Base-by-base conservation (phyloP, 208 protist species). In the Trypanosoma vivax region DNA sequence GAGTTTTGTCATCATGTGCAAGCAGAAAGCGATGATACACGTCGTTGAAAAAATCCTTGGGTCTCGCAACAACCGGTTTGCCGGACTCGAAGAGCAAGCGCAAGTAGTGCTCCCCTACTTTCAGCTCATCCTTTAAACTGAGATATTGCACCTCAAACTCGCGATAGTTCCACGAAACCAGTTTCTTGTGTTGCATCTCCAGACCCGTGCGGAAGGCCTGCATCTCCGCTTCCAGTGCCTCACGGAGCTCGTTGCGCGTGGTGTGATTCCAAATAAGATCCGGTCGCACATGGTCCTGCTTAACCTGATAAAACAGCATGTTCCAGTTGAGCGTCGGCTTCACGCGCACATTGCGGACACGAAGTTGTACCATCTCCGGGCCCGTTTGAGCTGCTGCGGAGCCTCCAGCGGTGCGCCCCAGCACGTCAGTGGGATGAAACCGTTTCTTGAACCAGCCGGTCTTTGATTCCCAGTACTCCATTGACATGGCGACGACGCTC, bases 251-350 rank as follows among this genome's bases (percentile, higher is more conserved):
- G 30, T 71, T 73, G 19, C 93, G 83, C 13, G 93, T 97, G 3
- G 76, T 80, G 57, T 91, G 81, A 52, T 96, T 97, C 90, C 93
- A 97, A 50, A 97, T 96, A 7, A 97, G 68, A 55, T 97, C 90
- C 2, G 90, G 76, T 16, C 85, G 77, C 47, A 72, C 53, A 64
- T 96, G 88, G 50, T 97, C 86, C 18, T 75, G 63, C 50, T 82
- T 80, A 7, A 94, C 30, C 34, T 95, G 74, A 47, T 86, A 81
- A 50, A 95, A 95, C 45, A 97, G 82, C 78, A 96, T 79, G 34
- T 49, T 55, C 90, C 93, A 97, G 56, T 97, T 97, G n/a, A 93
- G 63, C 30, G 69, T 72, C 23, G 84, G 51, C 23, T 70, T 49
- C 28, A 93, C 73, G 0, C 66, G 68, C 9, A 92, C 54, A 21